These are phyloP conservation scores for Thinopyrum elongatum DNA, from an alignment of 176 grass and related monocot genomes.

Conservation along the genomic window DNA sequence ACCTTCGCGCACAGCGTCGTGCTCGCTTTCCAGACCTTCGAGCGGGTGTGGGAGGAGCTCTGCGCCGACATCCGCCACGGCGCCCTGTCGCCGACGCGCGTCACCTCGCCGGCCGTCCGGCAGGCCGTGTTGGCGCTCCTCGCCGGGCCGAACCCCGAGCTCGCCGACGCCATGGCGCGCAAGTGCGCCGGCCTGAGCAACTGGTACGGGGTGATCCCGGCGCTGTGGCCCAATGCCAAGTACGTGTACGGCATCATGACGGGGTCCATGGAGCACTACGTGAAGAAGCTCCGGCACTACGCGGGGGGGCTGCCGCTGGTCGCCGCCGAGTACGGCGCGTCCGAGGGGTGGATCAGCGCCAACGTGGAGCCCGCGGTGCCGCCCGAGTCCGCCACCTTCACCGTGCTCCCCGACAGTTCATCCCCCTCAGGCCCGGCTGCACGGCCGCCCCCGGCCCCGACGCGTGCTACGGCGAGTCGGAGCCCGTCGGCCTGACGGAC, in stretches of 20 bases:
- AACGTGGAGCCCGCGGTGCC: slow-evolving; percentile 61
- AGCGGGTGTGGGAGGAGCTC: slow-evolving; percentile 82
- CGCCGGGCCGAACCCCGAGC: slow-evolving; percentile 41
- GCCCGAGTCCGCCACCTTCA: slow-evolving; percentile 65
- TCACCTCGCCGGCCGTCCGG: slow-evolving; percentile 49
- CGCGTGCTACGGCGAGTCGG: slow-evolving; percentile 31
- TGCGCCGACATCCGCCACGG: slow-evolving; percentile 67
- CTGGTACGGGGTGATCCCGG: slow-evolving; percentile 93
- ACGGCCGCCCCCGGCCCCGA: not conserved
- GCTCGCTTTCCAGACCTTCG: slow-evolving; percentile 76
- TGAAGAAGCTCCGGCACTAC: slow-evolving; percentile 84
- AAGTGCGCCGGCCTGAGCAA: slow-evolving; percentile 61
- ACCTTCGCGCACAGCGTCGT: slow-evolving; percentile 94
- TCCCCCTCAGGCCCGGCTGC: slow-evolving; percentile 44
- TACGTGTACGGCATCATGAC: slow-evolving; percentile 97
- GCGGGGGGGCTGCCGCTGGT: slow-evolving; percentile 69
- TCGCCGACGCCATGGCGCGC: slow-evolving; percentile 58
- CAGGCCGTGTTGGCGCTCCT: slow-evolving; percentile 57
- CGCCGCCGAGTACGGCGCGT: slow-evolving; percentile 82
- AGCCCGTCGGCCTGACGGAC: slow-evolving; percentile 69
- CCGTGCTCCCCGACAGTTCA: slow-evolving; percentile 89
- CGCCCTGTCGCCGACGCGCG: slow-evolving; percentile 34
- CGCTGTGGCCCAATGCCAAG: slow-evolving; percentile 75
- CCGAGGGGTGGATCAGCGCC: slow-evolving; percentile 78
- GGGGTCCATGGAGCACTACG: slow-evolving; percentile 87